Percentiles rank a stretch among this genome's conserved stretches.
phyloP scores from a whole-genome alignment of 495 filamentous ascomycete species.

The Aspergillus egyptiacus region DNA sequence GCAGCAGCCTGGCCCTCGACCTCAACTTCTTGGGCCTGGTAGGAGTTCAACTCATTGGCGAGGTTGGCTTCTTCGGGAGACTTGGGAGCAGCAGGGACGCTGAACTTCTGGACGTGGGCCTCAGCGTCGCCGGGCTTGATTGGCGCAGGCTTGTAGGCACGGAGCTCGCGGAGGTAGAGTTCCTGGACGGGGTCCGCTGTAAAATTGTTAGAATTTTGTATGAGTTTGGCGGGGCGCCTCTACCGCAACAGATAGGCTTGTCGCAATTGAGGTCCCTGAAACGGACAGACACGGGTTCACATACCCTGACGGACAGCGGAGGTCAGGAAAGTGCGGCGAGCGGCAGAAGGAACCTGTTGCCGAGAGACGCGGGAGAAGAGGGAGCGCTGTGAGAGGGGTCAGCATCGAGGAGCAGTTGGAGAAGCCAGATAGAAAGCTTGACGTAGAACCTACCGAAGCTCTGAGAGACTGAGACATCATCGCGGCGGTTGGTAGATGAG shows the following conservation, averaged over 20 bases:
- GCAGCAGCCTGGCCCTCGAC: conserved; percentile 73
- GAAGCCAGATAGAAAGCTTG: not conserved
- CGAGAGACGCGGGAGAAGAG: conserved; percentile 70
- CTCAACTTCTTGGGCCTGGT: conserved; percentile 89
- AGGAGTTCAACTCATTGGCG: conserved; percentile 80
- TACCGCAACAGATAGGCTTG: not conserved
- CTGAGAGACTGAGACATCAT: conserved; percentile 65
- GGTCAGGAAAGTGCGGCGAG: conserved; percentile 75
- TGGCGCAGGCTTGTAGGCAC: conserved; percentile 79
- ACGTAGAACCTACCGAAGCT: conserved; percentile 52
- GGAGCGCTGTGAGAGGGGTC: conserved; percentile 60
- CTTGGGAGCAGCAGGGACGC: conserved; percentile 65
- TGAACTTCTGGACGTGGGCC: conserved; percentile 87
- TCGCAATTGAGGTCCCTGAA: not conserved
- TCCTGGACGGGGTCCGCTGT: conserved; percentile 94
- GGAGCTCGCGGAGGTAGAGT: conserved; percentile 91
- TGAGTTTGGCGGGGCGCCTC: not conserved
- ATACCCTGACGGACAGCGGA: conserved; percentile 39
- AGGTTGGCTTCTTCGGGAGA: conserved; percentile 91
- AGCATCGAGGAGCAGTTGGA: conserved; percentile 10
- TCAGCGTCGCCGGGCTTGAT: conserved; percentile 82
- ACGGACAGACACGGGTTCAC: conserved; percentile 13
- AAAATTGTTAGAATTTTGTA: conserved; percentile 16
- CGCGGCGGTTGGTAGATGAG: conserved; percentile 38
- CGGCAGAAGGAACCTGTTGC: conserved; percentile 55